These are phyloP conservation scores for Lojkania enalia DNA, from an alignment of 2,329 filamentous ascomycete species.

Conservation along the genomic window DNA sequence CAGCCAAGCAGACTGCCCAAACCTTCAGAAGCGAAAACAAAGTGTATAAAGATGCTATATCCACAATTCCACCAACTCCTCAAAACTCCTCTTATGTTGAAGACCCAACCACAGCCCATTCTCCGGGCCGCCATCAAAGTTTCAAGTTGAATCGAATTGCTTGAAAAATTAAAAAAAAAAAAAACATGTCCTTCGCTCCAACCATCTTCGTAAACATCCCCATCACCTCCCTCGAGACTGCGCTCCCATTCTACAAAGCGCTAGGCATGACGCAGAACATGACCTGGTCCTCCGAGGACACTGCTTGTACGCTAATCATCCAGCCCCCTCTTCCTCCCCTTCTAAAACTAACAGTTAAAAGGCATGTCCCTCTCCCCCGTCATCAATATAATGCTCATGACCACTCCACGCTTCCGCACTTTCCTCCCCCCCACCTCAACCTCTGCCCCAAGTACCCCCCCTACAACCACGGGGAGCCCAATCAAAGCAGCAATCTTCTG, in stretches of 20 bases:
- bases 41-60: neutral
- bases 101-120: neutral
- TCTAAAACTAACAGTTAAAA: no score
- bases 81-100: neutral
- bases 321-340: no score
- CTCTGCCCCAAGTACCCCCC: no score
- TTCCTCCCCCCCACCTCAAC: conserved; percentile 5
- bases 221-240: neutral
- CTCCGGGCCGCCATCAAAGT: neutral
- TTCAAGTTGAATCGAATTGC: no score
- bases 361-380: conserved; percentile 5
- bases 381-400: conserved; percentile 9
- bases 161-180: neutral
- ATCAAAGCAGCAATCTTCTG: conserved; percentile 5
- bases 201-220: conserved; percentile 10
- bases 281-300: neutral
- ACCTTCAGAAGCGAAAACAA: neutral
- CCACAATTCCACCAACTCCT: no score
- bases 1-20: neutral
- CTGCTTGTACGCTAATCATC: no score
- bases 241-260: conserved; percentile 7
- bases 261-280: conserved; percentile 4
- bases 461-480: neutral
- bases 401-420: conserved; percentile 1
- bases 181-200: conserved; percentile 5